phyloP scores from a whole-genome alignment of 2,329 filamentous ascomycete genomes.

The Scedosporium boydii region DNA sequence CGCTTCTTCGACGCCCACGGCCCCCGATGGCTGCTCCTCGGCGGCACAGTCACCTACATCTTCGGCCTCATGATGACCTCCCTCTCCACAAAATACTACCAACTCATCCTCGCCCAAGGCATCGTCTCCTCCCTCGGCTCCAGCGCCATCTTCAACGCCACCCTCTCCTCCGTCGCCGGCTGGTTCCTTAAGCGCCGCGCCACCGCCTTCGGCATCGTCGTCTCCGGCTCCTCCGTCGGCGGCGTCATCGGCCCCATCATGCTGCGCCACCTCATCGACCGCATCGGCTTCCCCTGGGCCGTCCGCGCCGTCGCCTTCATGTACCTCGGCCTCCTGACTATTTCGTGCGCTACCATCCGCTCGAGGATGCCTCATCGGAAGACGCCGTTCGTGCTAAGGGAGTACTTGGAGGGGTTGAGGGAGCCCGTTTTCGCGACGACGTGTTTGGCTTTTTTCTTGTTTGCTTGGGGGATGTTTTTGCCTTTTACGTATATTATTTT shows the following conservation, averaged over 20 bases:
- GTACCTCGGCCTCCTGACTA: slow-evolving; percentile 26
- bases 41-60: slow-evolving; percentile 47
- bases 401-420: slow-evolving; percentile 35
- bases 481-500: slow-evolving; percentile 44
- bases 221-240: slow-evolving; percentile 44
- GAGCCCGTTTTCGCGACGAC: slow-evolving; percentile 36
- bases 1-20: slow-evolving; percentile 57
- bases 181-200: slow-evolving; percentile 46
- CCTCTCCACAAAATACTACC: slow-evolving; percentile 34
- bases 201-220: slow-evolving; percentile 42
- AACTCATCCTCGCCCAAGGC: slow-evolving; percentile 32
- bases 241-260: slow-evolving; percentile 54
- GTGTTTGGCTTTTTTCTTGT: slow-evolving; percentile 38
- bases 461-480: slow-evolving; percentile 46
- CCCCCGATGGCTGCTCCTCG: slow-evolving; percentile 44
- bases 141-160: slow-evolving; percentile 31
- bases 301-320: slow-evolving; percentile 38
- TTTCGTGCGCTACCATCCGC: slow-evolving; percentile 26
- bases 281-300: slow-evolving; percentile 36
- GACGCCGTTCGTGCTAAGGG: slow-evolving; percentile 31
- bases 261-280: slow-evolving; percentile 40
- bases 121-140: slow-evolving; percentile 31
- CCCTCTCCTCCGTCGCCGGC: slow-evolving; percentile 31
- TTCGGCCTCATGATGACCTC: slow-evolving; percentile 58
- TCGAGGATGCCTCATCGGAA: slow-evolving; percentile 35